Evolutionary conservation across 371 early-diverging fungal species (phyloP), one percentile per base, ranked within the genome.

Genomic region (Choanephora cucurbitarum): DNA sequence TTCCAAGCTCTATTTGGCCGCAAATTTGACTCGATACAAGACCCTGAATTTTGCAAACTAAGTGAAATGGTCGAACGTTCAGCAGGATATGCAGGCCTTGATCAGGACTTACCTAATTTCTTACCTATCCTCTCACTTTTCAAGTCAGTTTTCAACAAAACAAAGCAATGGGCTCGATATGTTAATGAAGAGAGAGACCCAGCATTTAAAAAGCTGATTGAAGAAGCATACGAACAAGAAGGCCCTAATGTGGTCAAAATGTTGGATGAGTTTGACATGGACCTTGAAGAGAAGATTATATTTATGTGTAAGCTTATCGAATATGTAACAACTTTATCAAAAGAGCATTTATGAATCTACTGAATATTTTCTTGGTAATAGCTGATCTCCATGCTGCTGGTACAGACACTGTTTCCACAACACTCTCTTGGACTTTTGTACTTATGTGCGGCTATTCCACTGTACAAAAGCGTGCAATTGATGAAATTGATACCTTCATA

Each of bases 401-500:
- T 8, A 21, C 48, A 23, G 55, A 55, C 23, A 55, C 55, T 14
- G 33, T 34, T 31, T 8, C 44, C 17, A 22, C 13, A 7, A 46
- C 55, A 5, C 7, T 45, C 13, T 44, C 23, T 8, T 57, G 57
- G 57, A 10, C 32, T 2, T 43, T 41, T 31, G 57, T 43, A 3
- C 17, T 57, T 19, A 9, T 57, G 7, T 49, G 40, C 21, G 21
- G 34, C 21, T 13, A 23, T 7, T 42, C 44, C 11, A 32, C 49
- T 5, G 15, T 57, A 6, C 57, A 57, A 22, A 21, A 21, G 19
- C 44, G 5, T 13, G 34, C 44, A 5, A 21, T n/a, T 8, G 55
- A 44, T 8, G 55, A 54, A 34, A 54, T 54, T 15, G 22, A 40
- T 21, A 19, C 22, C 0, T 59, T 64, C 34, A 17, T 47, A 6